These are phyloP conservation scores for Microsporum canis DNA, from an alignment of 2,329 filamentous ascomycete genomes.

Conservation along the genomic window DNA sequence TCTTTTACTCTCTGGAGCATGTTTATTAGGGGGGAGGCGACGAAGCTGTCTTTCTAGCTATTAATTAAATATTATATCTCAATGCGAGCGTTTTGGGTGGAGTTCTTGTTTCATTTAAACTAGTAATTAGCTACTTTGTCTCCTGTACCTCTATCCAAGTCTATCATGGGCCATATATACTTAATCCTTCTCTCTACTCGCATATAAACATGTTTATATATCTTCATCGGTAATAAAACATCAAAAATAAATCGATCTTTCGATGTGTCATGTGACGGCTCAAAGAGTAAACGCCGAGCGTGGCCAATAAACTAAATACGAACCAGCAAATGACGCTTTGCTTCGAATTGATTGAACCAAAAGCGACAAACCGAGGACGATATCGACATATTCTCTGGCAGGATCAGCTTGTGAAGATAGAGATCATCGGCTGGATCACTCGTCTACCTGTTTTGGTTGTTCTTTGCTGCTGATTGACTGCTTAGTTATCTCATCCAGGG, in stretches of 20 bases:
- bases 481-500: background rate
- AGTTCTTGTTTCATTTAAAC: background rate
- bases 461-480: background rate
- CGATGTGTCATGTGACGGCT: background rate
- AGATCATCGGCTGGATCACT: background rate
- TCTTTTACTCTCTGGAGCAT: constrained; percentile 3
- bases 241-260: background rate
- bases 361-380: background rate
- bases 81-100: background rate
- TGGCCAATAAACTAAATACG: background rate
- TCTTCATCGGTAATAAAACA: too few species aligned
- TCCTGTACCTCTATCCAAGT: background rate
- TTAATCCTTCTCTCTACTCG: background rate
- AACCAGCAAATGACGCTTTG: background rate
- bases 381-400: background rate
- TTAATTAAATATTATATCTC: background rate
- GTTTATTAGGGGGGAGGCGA: background rate
- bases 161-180: background rate
- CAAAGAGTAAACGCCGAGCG: background rate
- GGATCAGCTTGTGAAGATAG: background rate
- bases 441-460: background rate
- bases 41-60: background rate
- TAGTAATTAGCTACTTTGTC: background rate
- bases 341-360: background rate
- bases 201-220: too few species aligned